phyloP scores from a whole-genome alignment of 2,329 filamentous ascomycete genomes.

The Xylariaceae sp. region DNA sequence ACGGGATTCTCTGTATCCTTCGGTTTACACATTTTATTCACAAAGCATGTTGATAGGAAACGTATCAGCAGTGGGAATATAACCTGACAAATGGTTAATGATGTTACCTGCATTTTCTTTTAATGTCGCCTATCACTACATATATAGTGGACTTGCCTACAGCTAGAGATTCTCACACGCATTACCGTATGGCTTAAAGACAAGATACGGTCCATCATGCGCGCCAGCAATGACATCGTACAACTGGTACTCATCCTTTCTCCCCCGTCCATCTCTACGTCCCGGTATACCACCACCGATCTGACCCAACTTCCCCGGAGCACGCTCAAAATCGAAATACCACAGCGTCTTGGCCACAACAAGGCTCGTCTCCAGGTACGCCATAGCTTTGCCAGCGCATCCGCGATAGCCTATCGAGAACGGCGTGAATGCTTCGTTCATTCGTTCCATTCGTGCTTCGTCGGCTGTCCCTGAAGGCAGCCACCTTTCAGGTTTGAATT shows the following conservation, averaged over 20 bases:
- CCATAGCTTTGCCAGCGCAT: not conserved
- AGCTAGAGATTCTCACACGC: no score
- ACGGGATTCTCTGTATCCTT: no score
- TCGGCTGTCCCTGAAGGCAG: not conserved
- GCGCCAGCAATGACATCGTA: not conserved
- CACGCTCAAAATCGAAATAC: conserved; percentile 1
- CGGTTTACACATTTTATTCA: no score
- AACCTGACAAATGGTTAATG: no score
- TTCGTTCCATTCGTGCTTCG: not conserved
- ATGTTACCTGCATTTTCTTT: no score
- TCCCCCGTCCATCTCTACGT: not conserved
- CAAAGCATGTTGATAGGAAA: no score
- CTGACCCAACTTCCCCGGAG: not conserved
- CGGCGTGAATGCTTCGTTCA: not conserved
- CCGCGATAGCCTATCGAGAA: not conserved
- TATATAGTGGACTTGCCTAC: no score
- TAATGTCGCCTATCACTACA: no score
- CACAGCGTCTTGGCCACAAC: conserved; percentile 1
- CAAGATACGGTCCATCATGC: not conserved
- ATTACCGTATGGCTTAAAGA: not conserved
- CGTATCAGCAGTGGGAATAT: no score
- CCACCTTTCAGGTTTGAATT: conserved; percentile 2
- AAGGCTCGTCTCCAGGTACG: conserved; percentile 1
- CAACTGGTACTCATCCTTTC: not conserved
- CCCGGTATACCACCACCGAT: no score